These are phyloP conservation scores for Pueraria montana DNA, from an alignment of 306 rosid genomes.

Conservation along the genomic window DNA sequence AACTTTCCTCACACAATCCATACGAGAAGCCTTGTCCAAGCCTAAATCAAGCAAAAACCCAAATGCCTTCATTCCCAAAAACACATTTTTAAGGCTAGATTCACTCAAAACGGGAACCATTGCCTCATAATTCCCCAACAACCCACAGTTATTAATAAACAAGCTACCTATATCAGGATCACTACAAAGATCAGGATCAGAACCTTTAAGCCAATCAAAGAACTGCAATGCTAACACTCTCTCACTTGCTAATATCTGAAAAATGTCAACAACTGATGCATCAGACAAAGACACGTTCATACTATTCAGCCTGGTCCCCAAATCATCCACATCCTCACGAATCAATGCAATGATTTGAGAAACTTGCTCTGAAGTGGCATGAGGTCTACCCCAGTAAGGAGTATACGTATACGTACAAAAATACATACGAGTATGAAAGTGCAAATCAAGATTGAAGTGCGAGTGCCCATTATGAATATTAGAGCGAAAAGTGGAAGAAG, in stretches of 20 bases:
- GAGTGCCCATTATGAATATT: not conserved
- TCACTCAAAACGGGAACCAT: slow-evolving; percentile 63
- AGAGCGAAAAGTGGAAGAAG: slow-evolving; percentile 24
- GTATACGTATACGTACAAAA: slow-evolving; percentile 51
- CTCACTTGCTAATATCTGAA: slow-evolving; percentile 51
- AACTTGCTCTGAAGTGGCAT: slow-evolving; percentile 51
- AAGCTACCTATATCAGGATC: slow-evolving; percentile 59
- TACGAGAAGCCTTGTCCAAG: slow-evolving; percentile 45
- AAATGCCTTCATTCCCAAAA: slow-evolving; percentile 61
- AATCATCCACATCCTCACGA: slow-evolving; percentile 56
- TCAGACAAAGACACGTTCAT: slow-evolving; percentile 58
- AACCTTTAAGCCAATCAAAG: slow-evolving; percentile 65
- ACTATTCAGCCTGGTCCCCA: slow-evolving; percentile 57
- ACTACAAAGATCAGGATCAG: slow-evolving; percentile 48
- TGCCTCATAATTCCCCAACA: slow-evolving; percentile 64
- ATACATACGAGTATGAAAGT: slow-evolving; percentile 21
- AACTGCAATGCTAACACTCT: slow-evolving; percentile 66
- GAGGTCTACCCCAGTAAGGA: slow-evolving; percentile 24
- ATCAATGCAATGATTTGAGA: slow-evolving; percentile 60
- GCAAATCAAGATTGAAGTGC: slow-evolving; percentile 20
- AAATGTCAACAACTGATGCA: slow-evolving; percentile 48
- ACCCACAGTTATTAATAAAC: slow-evolving; percentile 73
- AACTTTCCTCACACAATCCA: slow-evolving; percentile 52
- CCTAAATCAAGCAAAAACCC: slow-evolving; percentile 59
- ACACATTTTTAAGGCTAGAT: slow-evolving; percentile 37